These are phyloP conservation scores for Botrytis fragariae DNA, from an alignment of 2,329 filamentous ascomycete genomes.

Conservation along the genomic window DNA sequence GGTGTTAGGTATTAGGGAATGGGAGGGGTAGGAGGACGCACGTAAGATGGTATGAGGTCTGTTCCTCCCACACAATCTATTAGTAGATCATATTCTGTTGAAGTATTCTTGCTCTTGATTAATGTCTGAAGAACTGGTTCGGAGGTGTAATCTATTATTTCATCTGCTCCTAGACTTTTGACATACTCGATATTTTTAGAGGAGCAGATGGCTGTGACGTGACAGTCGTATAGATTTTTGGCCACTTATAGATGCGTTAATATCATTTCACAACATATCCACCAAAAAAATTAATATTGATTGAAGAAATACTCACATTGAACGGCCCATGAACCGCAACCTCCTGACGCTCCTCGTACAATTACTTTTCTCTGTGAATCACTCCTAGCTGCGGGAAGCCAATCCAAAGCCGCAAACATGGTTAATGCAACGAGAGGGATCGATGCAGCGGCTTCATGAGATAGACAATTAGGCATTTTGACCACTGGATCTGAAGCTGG, in stretches of 20 bases:
- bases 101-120: conserved; percentile 15
- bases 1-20: neutral
- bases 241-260: conserved; percentile 28
- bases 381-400: conserved; percentile 27
- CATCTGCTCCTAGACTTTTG: conserved; percentile 32
- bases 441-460: conserved; percentile 45
- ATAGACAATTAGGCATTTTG: conserved; percentile 43
- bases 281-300: neutral
- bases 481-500: conserved; percentile 31
- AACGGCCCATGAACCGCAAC: conserved; percentile 34
- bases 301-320: conserved; percentile 27
- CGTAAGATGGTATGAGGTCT: conserved; percentile 31
- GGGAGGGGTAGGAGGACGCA: conserved; percentile 17
- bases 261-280: neutral
- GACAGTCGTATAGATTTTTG: conserved; percentile 33
- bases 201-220: conserved; percentile 37
- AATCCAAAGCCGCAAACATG: conserved; percentile 38
- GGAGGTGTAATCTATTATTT: conserved; percentile 35
- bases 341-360: conserved; percentile 35
- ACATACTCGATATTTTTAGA: conserved; percentile 33
- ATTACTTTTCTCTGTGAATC: conserved; percentile 29
- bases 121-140: conserved; percentile 27
- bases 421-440: conserved; percentile 46
- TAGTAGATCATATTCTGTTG: conserved; percentile 29
- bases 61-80: conserved; percentile 42